Conservation (phyloP, 2,329 filamentous ascomycete species). For the Talaromyces funiculosus region DNA sequence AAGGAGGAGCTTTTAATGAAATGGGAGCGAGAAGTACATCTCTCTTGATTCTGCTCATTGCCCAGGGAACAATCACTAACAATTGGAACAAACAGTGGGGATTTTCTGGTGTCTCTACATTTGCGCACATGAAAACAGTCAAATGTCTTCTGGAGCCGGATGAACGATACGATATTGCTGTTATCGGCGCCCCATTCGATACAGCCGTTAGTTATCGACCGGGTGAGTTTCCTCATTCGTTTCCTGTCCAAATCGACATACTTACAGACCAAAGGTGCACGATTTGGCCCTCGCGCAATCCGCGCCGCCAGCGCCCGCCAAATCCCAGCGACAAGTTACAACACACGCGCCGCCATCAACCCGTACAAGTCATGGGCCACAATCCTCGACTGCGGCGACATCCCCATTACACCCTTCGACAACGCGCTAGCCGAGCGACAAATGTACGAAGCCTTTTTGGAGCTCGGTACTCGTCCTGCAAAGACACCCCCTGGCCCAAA, state of each 20-base stretch:
- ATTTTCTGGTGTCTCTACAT: conserved; percentile 69
- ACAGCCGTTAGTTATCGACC: conserved; percentile 66
- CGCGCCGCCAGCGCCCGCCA: conserved; percentile 77
- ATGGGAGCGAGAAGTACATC: conserved; percentile 43
- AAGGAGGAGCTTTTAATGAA: conserved; percentile 42
- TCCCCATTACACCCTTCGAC: conserved; percentile 80
- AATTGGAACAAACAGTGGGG: conserved; percentile 44
- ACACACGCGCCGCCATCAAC: conserved; percentile 74
- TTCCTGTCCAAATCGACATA: background rate
- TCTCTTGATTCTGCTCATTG: background rate
- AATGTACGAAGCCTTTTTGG: conserved; percentile 74
- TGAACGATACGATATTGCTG: conserved; percentile 63
- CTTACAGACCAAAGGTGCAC: conserved; percentile 46
- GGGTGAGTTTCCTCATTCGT: conserved; percentile 40
- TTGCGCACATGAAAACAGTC: conserved; percentile 64
- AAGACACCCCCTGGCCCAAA: conserved; percentile 20
- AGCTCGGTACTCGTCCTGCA: conserved; percentile 52
- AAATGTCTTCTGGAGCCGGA: conserved; percentile 64
- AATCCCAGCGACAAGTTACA: conserved; percentile 73
- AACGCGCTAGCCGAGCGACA: conserved; percentile 74
- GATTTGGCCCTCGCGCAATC: conserved; percentile 84
- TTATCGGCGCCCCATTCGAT: conserved; percentile 69
- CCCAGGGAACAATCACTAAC: background rate
- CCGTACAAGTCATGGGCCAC: conserved; percentile 74
- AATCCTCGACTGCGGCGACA: conserved; percentile 84